These are phyloP conservation scores for Geotrichum phurueaensis DNA, from an alignment of 1,139 yeast genomes.

Conservation along the genomic window DNA sequence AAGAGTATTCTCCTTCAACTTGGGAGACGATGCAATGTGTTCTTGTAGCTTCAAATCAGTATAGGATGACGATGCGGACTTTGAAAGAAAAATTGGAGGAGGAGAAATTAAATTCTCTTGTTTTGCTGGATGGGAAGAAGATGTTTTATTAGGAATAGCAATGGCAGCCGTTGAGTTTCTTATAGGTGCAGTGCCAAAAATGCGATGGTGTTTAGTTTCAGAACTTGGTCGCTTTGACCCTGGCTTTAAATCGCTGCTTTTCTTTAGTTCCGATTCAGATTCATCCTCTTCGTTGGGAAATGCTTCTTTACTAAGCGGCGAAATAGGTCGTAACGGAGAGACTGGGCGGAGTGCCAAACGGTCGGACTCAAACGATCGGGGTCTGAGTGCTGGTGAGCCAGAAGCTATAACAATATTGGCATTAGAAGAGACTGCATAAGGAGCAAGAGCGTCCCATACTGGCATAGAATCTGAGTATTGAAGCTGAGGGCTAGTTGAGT, in stretches of 20 bases:
- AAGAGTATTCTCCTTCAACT: background rate
- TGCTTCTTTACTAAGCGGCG: constrained; percentile 11
- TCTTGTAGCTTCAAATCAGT: background rate
- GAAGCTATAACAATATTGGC: constrained; percentile 15
- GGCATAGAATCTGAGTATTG: constrained; percentile 17
- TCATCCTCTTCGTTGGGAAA: background rate
- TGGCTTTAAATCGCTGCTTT: background rate
- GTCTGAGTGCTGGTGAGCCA: constrained; percentile 6
- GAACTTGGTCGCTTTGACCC: background rate
- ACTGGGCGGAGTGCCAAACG: constrained; percentile 4
- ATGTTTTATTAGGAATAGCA: background rate
- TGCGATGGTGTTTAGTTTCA: background rate
- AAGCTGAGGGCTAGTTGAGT: constrained; percentile 7
- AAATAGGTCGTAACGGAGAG: constrained; percentile 8
- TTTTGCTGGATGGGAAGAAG: background rate
- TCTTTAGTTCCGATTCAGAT: background rate
- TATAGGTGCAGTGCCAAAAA: constrained; percentile 1
- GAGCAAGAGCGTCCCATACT: constrained; percentile 13
- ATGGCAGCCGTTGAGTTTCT: constrained; percentile 5
- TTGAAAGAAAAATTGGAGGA: background rate
- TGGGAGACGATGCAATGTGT: background rate
- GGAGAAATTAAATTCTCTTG: background rate
- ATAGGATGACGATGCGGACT: background rate
- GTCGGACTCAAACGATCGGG: constrained; percentile 8
- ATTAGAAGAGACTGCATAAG: constrained; percentile 14